Evolutionary conservation across 257 asterid genomes (phyloP).

Genomic region (Jacaranda copaia): DNA sequence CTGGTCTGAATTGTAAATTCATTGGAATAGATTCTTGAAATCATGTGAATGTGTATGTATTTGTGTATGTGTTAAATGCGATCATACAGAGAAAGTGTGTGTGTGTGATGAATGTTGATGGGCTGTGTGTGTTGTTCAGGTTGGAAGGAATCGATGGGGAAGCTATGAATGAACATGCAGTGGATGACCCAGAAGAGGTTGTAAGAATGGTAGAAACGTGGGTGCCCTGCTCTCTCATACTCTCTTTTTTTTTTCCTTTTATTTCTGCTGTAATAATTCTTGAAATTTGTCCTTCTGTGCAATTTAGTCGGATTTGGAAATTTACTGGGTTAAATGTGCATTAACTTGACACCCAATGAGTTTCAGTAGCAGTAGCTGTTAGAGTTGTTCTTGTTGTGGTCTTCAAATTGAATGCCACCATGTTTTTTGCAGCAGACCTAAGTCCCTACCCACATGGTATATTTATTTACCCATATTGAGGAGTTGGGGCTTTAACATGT

Average conservation of each 20-base stretch:
- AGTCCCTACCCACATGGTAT: constrained; percentile 48
- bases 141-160: constrained; percentile 52
- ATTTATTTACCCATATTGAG: constrained; percentile 26
- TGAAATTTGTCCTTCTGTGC: constrained; percentile 24
- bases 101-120: constrained; percentile 9
- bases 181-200: constrained; percentile 87
- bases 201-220: constrained; percentile 83
- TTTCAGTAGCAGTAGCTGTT: constrained; percentile 44
- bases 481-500: constrained; percentile 3
- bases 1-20: constrained; percentile 38
- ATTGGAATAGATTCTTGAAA: constrained; percentile 11
- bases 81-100: not conserved
- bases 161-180: constrained; percentile 69
- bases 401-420: constrained; percentile 42
- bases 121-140: constrained; percentile 47
- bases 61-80: not conserved
- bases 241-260: constrained; percentile 1
- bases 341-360: constrained; percentile 41
- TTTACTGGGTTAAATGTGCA: constrained; percentile 30
- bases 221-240: constrained; percentile 35
- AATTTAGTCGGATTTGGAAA: constrained; percentile 15
- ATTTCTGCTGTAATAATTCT: not conserved
- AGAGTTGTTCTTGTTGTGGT: constrained; percentile 44
- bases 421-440: constrained; percentile 38
- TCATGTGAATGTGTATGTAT: constrained; percentile 9